Base-by-base conservation (phyloP, 164 flowering plant species). In the Liriodendron chinense region DNA sequence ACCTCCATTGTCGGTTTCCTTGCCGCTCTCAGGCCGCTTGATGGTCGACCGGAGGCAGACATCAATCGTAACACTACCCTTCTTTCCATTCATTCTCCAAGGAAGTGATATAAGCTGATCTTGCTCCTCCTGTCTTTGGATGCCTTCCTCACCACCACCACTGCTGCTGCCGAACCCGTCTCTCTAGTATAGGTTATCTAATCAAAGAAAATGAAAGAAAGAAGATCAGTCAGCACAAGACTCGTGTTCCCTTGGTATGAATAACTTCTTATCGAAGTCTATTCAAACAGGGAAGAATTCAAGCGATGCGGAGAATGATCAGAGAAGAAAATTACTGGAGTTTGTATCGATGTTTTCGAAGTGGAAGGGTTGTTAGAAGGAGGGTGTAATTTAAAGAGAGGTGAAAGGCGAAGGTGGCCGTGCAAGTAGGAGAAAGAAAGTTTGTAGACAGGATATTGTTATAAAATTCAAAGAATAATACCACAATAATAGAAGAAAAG, bases 1-100 rank as follows among this genome's bases (percentile, higher is more conserved):
- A 34, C 77, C 77, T 24, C 23, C 72, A 24, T 23, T 16, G 20
- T 69, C 78, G 1, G 72, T 68, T 65, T 80, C 78, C 68, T 82
- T 75, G 20, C 67, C 78, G 16, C 49, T 18, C 25, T 73, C 69
- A 20, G 68, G 70, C 6, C 34, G 25, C 56, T 66, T 72, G 16
- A 3, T 34, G 53, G 65, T 75, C 4, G 66, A 26, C 3, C 9
- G 47, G 20, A 78, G 69, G 23, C 21, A 23, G 22, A 79, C 69
- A 50, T 78, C 61, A 47, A 78, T 80, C 70, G 78, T 67, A 1
- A 83, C 18, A n/a, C 82, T 84, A 53, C 86, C 87, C 82, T 83
- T 86, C 71, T 89, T 85, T 4, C 86, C 94, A 79, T 87, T 88
- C 94, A 90, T 90, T 88, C 83, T 92, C 86, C 78, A 72, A 65